A percentile compares a stretch with the other conserved stretches of the same genome.
phyloP scores from a whole-genome alignment of 345 rosid genomes.

The sweet orange (Citrus sinensis) region DVS_A1.0 CM039165.1:26667501-26668000 shows the following conservation, averaged over 20 bases:
- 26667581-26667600: not conserved
- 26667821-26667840: constrained; percentile 49
- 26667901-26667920: not conserved
- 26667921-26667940: not conserved
- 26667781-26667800: constrained; percentile 13
- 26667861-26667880: constrained; percentile 68
- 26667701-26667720: not conserved
- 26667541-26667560: not conserved
- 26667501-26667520: no score
- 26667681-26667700: not conserved
- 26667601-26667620: not conserved
- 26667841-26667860: constrained; percentile 58
- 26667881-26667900: constrained; percentile 24
- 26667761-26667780: constrained; percentile 47
- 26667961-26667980: constrained; percentile 10
- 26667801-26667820: constrained; percentile 34
- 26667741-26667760: constrained; percentile 56
- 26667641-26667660: not conserved
- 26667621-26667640: not conserved
- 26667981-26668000: constrained; percentile 23
- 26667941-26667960: not conserved
- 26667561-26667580: not conserved
- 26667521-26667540: not conserved
- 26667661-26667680: not conserved
- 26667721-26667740: constrained; percentile 20